These are phyloP conservation scores for Ceratocystis lukuohia DNA, from an alignment of 2,329 filamentous ascomycete genomes.

Conservation along the genomic window DNA sequence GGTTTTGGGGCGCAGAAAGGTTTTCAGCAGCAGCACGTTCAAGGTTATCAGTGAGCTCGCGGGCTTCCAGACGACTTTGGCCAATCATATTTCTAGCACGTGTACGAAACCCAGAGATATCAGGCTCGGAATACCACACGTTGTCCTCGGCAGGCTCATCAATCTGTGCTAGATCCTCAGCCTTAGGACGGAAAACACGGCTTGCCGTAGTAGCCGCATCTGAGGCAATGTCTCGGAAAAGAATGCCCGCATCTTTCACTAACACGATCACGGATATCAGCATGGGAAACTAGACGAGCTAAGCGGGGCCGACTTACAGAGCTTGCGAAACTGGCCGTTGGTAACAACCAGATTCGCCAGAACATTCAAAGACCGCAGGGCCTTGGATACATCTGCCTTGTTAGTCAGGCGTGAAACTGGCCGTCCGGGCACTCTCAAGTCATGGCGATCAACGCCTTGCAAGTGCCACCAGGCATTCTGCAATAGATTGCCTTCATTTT, in stretches of 20 bases:
- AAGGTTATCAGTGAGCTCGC: slow-evolving; percentile 46
- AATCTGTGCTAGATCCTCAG: slow-evolving; percentile 63
- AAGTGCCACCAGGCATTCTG: slow-evolving; percentile 98
- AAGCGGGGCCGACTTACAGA: slow-evolving; percentile 43
- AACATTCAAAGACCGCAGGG: slow-evolving; percentile 71
- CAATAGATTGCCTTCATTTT: slow-evolving; percentile 87
- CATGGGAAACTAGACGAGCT: slow-evolving; percentile 1
- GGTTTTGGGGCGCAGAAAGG: slow-evolving; percentile 22
- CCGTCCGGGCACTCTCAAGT: slow-evolving; percentile 46
- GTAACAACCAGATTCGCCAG: slow-evolving; percentile 81
- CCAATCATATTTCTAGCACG: slow-evolving; percentile 53
- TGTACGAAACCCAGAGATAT: slow-evolving; percentile 56
- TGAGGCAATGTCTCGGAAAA: slow-evolving; percentile 80
- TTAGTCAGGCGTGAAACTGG: slow-evolving; percentile 64
- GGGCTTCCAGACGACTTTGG: slow-evolving; percentile 47
- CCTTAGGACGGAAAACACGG: slow-evolving; percentile 57
- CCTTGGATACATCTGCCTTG: slow-evolving; percentile 71
- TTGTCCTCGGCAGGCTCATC: slow-evolving; percentile 81
- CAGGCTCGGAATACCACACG: slow-evolving; percentile 79
- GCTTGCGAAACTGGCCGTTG: slow-evolving; percentile 91
- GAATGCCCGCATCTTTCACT: slow-evolving; percentile 65
- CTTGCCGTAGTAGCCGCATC: slow-evolving; percentile 77
- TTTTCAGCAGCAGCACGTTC: slow-evolving; percentile 29
- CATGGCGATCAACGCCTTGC: slow-evolving; percentile 54
- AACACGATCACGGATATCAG: slow-evolving; percentile 10